Evolutionary conservation across 805 yeast species (phyloP).

Genomic region (Ogataea paradorogensis): DNA sequence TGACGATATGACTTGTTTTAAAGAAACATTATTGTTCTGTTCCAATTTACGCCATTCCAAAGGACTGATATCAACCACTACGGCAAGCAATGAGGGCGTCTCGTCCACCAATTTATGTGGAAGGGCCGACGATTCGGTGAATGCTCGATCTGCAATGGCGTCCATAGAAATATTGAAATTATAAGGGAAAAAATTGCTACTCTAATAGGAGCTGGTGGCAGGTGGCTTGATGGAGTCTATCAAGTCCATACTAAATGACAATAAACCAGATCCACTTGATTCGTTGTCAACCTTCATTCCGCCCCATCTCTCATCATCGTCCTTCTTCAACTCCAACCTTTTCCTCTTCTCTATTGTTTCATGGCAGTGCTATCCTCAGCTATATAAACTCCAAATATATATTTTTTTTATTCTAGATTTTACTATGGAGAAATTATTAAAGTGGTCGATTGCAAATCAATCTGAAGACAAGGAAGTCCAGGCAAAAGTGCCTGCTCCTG

Average conservation of each 20-base stretch:
- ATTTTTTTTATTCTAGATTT: slow-evolving; percentile 7
- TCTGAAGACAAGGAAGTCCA: slow-evolving; percentile 69
- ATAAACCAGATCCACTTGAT: too few relatives aligned
- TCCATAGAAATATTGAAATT: slow-evolving; percentile 43
- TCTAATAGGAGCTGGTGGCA: too few relatives aligned
- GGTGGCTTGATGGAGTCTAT: too few relatives aligned
- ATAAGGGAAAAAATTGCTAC: too few relatives aligned
- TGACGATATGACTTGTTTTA: slow-evolving; percentile 61
- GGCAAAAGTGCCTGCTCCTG: slow-evolving; percentile 63
- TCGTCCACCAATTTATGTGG: slow-evolving; percentile 45
- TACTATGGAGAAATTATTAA: slow-evolving; percentile 80
- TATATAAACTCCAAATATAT: not conserved
- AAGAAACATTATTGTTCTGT: slow-evolving; percentile 40
- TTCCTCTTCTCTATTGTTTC: not conserved
- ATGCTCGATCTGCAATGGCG: slow-evolving; percentile 61
- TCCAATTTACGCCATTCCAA: slow-evolving; percentile 54
- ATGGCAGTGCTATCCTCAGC: not conserved
- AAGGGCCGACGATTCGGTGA: slow-evolving; percentile 30
- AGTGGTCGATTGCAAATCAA: slow-evolving; percentile 87
- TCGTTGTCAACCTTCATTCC: too few relatives aligned
- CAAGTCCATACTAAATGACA: too few relatives aligned
- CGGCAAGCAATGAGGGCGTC: slow-evolving; percentile 73
- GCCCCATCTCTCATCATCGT: too few relatives aligned
- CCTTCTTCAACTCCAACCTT: too few relatives aligned
- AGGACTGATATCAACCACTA: slow-evolving; percentile 77